A percentile compares a stretch with the other conserved stretches of the same genome.
Evolutionary conservation across 257 asterid species (phyloP).

Genomic region (Plectranthus barbatus): DNA sequence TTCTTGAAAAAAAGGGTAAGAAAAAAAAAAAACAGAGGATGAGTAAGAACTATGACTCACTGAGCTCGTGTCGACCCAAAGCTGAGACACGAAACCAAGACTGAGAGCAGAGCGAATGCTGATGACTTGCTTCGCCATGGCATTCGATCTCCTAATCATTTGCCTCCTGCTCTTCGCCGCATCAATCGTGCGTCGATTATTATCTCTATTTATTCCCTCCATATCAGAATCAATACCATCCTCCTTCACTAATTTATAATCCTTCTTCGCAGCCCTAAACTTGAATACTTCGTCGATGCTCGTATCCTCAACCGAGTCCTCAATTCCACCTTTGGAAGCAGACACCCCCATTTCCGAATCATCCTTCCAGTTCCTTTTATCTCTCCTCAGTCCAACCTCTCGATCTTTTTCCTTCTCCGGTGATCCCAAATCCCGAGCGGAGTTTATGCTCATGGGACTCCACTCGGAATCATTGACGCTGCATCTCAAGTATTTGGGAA

Average conservation of each 20-base stretch:
- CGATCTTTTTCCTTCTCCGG: not conserved
- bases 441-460: not conserved
- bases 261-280: conserved; percentile 15
- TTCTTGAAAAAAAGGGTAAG: no score
- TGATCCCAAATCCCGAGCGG: conserved; percentile 17
- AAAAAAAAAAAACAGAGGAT: not conserved
- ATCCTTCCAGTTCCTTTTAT: not conserved
- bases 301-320: conserved; percentile 14
- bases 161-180: conserved; percentile 30
- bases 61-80: conserved; percentile 54
- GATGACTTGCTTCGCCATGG: conserved; percentile 72
- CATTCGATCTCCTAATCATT: conserved; percentile 43
- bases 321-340: conserved; percentile 1
- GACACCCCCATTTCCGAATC: not conserved
- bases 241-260: conserved; percentile 2
- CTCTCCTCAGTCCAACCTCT: conserved; percentile 8
- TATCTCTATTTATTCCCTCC: conserved; percentile 13
- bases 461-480: not conserved
- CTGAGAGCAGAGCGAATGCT: conserved; percentile 51
- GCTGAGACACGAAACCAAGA: conserved; percentile 64
- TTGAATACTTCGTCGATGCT: conserved; percentile 16
- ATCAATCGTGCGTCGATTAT: not conserved
- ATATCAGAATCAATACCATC: conserved; percentile 16
- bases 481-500: conserved; percentile 3
- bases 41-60: conserved; percentile 28